Evolutionary conservation across 2,329 filamentous ascomycete genomes (phyloP).

Genomic region (Cordyceps javanica): DNA sequence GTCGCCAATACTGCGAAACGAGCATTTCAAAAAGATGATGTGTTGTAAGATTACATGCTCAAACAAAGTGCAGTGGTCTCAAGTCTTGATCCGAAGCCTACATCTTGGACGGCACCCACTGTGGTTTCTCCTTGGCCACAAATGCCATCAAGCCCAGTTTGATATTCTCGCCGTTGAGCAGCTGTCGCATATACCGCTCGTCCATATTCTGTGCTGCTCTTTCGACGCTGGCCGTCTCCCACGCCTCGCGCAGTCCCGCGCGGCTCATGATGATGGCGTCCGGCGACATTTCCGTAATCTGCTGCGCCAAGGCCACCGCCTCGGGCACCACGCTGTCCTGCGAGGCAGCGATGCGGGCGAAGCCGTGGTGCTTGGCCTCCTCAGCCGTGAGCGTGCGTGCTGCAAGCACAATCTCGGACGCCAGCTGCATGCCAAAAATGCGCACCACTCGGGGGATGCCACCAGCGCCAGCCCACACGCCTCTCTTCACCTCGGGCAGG

Average conservation of each 20-base stretch:
- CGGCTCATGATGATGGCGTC: constrained; percentile 36
- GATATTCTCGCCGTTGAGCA: constrained; percentile 41
- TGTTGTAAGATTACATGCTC: not conserved
- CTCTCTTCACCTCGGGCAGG: constrained; percentile 47
- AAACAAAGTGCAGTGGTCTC: not conserved
- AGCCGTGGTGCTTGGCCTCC: constrained; percentile 30
- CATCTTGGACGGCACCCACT: constrained; percentile 44
- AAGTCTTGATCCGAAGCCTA: constrained; percentile 18
- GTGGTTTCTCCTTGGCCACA: constrained; percentile 41
- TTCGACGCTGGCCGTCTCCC: constrained; percentile 36
- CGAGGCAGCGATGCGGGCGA: constrained; percentile 30
- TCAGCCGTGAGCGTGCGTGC: constrained; percentile 38
- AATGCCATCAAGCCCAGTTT: constrained; percentile 45
- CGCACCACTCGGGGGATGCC: constrained; percentile 45
- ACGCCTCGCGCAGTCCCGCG: constrained; percentile 30
- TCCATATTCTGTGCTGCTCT: constrained; percentile 32
- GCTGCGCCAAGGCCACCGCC: constrained; percentile 28
- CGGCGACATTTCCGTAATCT: constrained; percentile 27
- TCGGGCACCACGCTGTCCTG: constrained; percentile 30
- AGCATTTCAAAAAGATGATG: not conserved
- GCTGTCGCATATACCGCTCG: constrained; percentile 32
- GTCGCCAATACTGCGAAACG: no score
- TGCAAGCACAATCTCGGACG: constrained; percentile 43
- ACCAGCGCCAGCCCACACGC: constrained; percentile 47
- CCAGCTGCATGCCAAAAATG: constrained; percentile 38